Conservation (phyloP, 148 eudicot species). For the Gaultheria prostrata region DNA sequence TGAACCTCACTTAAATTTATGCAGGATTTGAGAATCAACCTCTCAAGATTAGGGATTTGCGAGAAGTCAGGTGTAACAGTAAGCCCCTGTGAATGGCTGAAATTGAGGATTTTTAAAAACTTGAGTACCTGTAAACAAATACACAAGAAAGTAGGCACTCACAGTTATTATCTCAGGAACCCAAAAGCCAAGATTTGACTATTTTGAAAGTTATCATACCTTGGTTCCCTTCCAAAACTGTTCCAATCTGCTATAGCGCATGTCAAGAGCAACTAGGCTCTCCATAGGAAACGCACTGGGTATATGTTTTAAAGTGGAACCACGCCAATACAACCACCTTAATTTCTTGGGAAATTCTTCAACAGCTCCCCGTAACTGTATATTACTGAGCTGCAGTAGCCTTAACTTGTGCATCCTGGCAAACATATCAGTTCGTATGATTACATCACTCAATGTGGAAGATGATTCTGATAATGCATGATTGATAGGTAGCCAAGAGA, state of each 20-base stretch:
- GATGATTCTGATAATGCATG: too few relatives aligned
- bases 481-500: too few relatives aligned
- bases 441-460: too few relatives aligned
- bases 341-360: neutral
- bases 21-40: neutral
- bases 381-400: too few relatives aligned
- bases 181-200: too few relatives aligned
- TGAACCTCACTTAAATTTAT: neutral
- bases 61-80: neutral
- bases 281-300: slow-evolving; percentile 8
- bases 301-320: neutral
- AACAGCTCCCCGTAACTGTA: too few relatives aligned
- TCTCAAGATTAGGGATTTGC: neutral
- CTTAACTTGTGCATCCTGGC: too few relatives aligned
- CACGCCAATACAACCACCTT: slow-evolving; percentile 8
- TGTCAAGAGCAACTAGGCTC: slow-evolving; percentile 3
- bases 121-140: too few relatives aligned
- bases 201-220: neutral
- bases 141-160: too few relatives aligned
- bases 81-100: neutral
- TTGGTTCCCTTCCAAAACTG: slow-evolving; percentile 6
- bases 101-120: neutral
- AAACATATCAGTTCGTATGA: too few relatives aligned
- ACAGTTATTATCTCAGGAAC: too few relatives aligned
- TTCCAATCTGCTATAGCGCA: neutral